Evolutionary conservation across 2,329 filamentous ascomycete species (phyloP).

Genomic region (Ceratocystis destructans): DNA sequence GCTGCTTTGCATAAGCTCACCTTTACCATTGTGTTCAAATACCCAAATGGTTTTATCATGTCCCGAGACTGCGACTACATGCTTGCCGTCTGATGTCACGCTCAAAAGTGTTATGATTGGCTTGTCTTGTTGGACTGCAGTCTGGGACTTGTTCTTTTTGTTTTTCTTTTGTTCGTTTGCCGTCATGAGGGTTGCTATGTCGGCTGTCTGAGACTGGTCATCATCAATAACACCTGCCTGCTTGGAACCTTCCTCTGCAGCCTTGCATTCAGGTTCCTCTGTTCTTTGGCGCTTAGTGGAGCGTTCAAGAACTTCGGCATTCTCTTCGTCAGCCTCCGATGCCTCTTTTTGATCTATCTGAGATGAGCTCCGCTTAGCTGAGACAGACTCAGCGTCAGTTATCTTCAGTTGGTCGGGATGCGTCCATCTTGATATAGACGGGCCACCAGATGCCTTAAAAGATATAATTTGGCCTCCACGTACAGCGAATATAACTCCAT

Average conservation of each 20-base stretch:
- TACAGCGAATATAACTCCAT: conserved; percentile 54
- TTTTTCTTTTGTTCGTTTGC: conserved; percentile 22
- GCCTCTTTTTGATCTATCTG: conserved; percentile 23
- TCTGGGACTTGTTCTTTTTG: conserved; percentile 24
- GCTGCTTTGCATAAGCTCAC: conserved; percentile 52
- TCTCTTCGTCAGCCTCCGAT: conserved; percentile 16
- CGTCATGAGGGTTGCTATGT: conserved; percentile 14
- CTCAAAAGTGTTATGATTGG: conserved; percentile 58
- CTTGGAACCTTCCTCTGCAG: not conserved
- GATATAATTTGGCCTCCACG: conserved; percentile 58
- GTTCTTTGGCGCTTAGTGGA: conserved; percentile 18
- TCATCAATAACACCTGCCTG: conserved; percentile 32
- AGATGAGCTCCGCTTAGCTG: conserved; percentile 21
- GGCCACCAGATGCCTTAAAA: conserved; percentile 45
- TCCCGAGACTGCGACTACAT: conserved; percentile 68
- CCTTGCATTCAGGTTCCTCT: conserved; percentile 18
- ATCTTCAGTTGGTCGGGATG: conserved; percentile 32
- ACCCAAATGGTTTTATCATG: conserved; percentile 87
- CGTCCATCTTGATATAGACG: conserved; percentile 49
- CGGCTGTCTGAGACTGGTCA: conserved; percentile 21
- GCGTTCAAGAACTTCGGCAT: conserved; percentile 12
- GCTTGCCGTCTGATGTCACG: conserved; percentile 46
- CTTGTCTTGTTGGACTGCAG: conserved; percentile 33
- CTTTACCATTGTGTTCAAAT: conserved; percentile 51
- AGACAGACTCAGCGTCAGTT: conserved; percentile 19